Base-by-base conservation (phyloP, 345 rosid genomes). In the Hibiscus tridactylites region DNA sequence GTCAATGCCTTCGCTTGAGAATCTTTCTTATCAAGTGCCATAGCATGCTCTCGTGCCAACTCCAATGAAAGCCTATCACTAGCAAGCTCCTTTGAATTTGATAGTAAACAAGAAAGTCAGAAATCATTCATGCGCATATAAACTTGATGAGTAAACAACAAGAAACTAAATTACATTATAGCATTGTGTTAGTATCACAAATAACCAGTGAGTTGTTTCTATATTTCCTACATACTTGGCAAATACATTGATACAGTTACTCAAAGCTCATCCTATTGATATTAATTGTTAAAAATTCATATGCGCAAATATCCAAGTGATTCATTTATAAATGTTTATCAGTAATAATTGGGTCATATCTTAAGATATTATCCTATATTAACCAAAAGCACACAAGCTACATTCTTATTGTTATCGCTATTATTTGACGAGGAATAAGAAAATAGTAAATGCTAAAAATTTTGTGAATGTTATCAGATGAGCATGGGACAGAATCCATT, bases 21-120 rank as follows among this genome's bases (percentile, higher is more conserved):
- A 50, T 80, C 86, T 62, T 44, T 59, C 44, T 72, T 79, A 24
- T 71, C 73, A 68, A 67, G 58, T 17, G 85, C 79, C 58, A 60
- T 37, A 19, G 81, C 84, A 13, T 82, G 77, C 13, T 83, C 86
- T 69, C 63, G 85, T 19, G 85, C 88, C 75, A 88, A 76, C 76
- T 86, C 93, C 33, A 74, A 82, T 73, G 79, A 52, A 70, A 88
- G 80, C 78, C 88, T 88, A 8, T 90, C 92, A 35, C 80, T 86
- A 11, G 88, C 95, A 70, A 91, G 82, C 76, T 94, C 98, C 98
- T 93, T 73, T 58, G 37, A 67, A 75, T 72, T 69, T 72, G 53
- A 76, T 9, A 57, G 31, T 56, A 26, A 61, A 69, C 59, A 54
- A 37, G 75, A 62, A 28, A 53, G n/a, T 49, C 28, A 70, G 29